Percentiles rank a stretch among this genome's conserved stretches.
phyloP scores from a whole-genome alignment of 2,329 filamentous ascomycete species.

The Meredithiella fracta region DNA sequence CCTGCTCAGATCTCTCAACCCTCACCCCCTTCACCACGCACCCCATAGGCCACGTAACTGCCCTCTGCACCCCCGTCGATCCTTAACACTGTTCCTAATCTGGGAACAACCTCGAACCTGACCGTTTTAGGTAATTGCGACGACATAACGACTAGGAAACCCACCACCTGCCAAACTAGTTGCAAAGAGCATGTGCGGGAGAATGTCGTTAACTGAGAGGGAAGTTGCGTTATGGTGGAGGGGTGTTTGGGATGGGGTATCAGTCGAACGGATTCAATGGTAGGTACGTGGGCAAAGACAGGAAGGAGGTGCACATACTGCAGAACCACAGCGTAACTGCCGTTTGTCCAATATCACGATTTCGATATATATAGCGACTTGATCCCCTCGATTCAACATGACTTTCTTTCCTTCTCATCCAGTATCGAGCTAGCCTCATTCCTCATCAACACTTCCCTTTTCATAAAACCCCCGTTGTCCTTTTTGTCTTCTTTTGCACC shows the following conservation, averaged over 20 bases:
- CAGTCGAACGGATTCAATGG: too few species aligned
- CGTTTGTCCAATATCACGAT: neutral
- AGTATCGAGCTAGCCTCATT: slow-evolving; percentile 12
- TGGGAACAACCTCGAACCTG: neutral
- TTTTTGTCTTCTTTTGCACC: slow-evolving; percentile 9
- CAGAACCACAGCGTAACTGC: too few species aligned
- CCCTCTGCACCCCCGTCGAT: neutral
- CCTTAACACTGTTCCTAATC: neutral
- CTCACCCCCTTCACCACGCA: neutral
- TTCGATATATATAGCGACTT: slow-evolving; percentile 7
- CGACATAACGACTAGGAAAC: too few species aligned
- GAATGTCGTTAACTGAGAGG: too few species aligned
- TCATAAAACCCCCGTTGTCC: slow-evolving; percentile 4
- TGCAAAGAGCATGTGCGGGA: too few species aligned
- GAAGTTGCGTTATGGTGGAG: too few species aligned
- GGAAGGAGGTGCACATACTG: too few species aligned
- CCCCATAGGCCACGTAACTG: neutral
- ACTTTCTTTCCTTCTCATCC: slow-evolving; percentile 3
- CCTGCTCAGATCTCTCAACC: neutral
- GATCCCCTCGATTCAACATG: neutral
- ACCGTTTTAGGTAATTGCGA: neutral
- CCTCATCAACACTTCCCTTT: neutral
- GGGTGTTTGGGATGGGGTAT: too few species aligned
- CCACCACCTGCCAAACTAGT: too few species aligned
- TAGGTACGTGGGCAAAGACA: too few species aligned